phyloP scores from a whole-genome alignment of 164 flowering plant genomes.

The Pachysandra terminalis region DNA sequence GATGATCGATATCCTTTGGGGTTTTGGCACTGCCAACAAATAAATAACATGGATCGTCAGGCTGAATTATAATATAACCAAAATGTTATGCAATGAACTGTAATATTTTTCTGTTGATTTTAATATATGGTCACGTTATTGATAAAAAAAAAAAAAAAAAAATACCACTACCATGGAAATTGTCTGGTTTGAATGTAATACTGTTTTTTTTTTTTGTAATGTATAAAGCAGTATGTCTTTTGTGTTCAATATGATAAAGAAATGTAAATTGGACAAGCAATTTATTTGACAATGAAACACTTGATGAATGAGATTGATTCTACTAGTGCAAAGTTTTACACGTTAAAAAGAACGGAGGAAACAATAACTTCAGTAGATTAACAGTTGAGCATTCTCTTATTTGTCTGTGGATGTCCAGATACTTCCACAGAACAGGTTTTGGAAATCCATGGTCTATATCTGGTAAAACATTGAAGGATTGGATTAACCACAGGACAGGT shows the following conservation, averaged over 20 bases:
- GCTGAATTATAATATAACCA: neutral
- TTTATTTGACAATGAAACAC: neutral
- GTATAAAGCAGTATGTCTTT: no score
- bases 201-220: no score
- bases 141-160: no score
- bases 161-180: neutral
- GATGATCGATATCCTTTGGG: constrained; percentile 66
- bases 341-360: neutral
- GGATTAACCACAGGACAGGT: neutral
- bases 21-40: constrained; percentile 46
- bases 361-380: neutral
- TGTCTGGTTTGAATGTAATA: no score
- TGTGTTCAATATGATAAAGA: neutral
- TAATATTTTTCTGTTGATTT: no score
- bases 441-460: neutral
- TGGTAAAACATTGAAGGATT: no score
- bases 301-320: neutral
- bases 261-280: neutral
- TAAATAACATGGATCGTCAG: neutral
- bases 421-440: neutral
- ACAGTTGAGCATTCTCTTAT: neutral
- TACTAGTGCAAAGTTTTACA: neutral
- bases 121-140: no score
- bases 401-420: neutral
- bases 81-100: neutral